Base-by-base conservation (phyloP, 176 grass and related monocot genomes). In the Puccinellia tenuiflora region DNA sequence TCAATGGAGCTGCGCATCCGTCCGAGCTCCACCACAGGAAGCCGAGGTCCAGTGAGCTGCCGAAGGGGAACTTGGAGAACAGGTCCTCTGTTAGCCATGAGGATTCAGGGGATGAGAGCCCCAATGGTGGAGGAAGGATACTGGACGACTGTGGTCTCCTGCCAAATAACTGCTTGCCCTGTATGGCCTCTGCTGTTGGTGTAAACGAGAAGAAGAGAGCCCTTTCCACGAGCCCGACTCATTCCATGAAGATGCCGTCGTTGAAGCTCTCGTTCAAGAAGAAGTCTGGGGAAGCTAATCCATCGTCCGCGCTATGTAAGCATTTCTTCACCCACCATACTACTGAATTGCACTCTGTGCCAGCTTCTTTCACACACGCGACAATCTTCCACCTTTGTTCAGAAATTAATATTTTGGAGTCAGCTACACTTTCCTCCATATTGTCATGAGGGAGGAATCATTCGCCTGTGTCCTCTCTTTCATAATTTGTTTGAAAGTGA, bases 251-350 rank as follows among this genome's bases (percentile, higher is more conserved):
- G 88, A 90, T 96, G 76, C 87, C 93, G 39, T 88, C 93, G 28
- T 78, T 99, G 83, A 96, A 94, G 87, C 85, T 99, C 66, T 90
- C 97, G 7, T 99, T 99, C 83, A 99, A 96, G 85, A 84, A 87
- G 80, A 99, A 92, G 80, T 83, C 89, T 14, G 91, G 89, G 38
- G 97, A 99, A 89, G 83, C 82, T 16, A 91, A 96, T 88, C 31
- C 89, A 40, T 88, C 91, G 47, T 84, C 87, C 64, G 48, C 87
- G 79, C 83, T 89, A 31, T 70, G 97, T 99, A 84, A 94, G 97
- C 84, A 80, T 75, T 79, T 88, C 45, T 85, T 73, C 76, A 56
- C 24, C 35, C 11, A n/a, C 9, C 54, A 1, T 77, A 16, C 39
- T 46, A 28, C 46, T 53, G 30, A 55, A 28, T 43, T 47, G 16